Evolutionary conservation across 148 eudicot genomes (phyloP), one percentile per base, ranked within the genome.

Genomic region (Camellia granthamiana): DNA sequence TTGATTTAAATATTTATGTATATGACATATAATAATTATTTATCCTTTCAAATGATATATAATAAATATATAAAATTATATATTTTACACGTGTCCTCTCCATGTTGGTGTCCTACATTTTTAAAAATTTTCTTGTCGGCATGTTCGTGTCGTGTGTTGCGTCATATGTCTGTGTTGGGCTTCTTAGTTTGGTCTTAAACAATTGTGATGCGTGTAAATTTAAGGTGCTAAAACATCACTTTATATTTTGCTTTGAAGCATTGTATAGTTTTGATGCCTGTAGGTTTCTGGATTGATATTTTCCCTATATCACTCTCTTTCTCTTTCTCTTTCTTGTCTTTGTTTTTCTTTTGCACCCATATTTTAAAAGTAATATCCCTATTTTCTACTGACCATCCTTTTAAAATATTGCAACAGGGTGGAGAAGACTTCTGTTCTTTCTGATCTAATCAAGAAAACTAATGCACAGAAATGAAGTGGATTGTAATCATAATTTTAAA

Each of bases 401-500:
- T 59, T 42, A 59, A 82, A 82, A 9, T 63, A 76, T 78, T 63
- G 51, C 69, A 43, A 68, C 90, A 91, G 94, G 88, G 84, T 81
- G 6, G 94, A 86, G 78, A 93, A 96, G 85, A 84, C 84, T 49
- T 87, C 87, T 14, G 62, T 93, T 71, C 87, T 96, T 11, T 90
- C 89, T n/a, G 92, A 92, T 54, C 78, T 96, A 83, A 93, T 96
- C 72, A 84, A 86, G 86, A 89, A 86, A 84, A 96, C 98, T 75
- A 96, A 93, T 84, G 89, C 90, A 79, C 88, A 89, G 99, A 96
- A 84, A 96, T 96, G 98, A 93, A 89, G 89, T 96, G 98, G 99
- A 93, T 96, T 73, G 79, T 96, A n/a, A 90, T 90, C 97, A 92
- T 96, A n/a, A 90, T 96, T 58, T 89, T 96, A 43, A 96, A 93